A percentile compares a stretch with the other conserved stretches of the same genome.
phyloP scores from a whole-genome alignment of 768 basidiomycete species.

The Calvatia gigantea region DNA sequence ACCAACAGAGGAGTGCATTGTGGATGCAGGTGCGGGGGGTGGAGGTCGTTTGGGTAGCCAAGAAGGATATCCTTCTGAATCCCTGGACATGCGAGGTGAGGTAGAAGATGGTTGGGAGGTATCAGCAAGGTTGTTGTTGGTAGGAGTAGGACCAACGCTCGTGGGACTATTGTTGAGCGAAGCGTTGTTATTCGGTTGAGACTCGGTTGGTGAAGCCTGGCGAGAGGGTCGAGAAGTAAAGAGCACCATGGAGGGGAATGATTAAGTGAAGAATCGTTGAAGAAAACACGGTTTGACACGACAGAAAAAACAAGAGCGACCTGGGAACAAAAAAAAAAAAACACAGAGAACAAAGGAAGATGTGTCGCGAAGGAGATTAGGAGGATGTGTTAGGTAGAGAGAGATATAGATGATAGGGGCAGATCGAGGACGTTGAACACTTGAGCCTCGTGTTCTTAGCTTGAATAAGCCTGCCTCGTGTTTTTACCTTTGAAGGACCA shows the following conservation, averaged over 20 bases:
- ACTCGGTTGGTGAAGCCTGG: constrained; percentile 27
- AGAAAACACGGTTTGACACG: neutral
- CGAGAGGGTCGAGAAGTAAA: constrained; percentile 35
- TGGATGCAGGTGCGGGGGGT: constrained; percentile 72
- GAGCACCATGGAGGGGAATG: constrained; percentile 18
- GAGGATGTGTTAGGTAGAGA: neutral
- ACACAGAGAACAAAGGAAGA: neutral
- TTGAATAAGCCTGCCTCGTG: constrained; percentile 39
- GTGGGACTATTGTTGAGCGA: constrained; percentile 21
- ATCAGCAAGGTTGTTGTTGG: constrained; percentile 15
- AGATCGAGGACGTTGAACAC: constrained; percentile 22
- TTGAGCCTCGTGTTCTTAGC: constrained; percentile 45
- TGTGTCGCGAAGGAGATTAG: constrained; percentile 7
- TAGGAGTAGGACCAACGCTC: constrained; percentile 18
- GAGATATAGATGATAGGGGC: neutral
- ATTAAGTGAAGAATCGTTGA: neutral
- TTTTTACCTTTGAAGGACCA: constrained; percentile 22
- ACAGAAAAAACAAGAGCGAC: constrained; percentile 1
- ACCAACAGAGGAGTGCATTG: constrained; percentile 56
- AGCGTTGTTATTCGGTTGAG: constrained; percentile 21
- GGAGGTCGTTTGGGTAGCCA: constrained; percentile 82
- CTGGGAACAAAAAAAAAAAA: neutral
- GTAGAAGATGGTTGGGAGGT: constrained; percentile 27
- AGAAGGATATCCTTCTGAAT: constrained; percentile 73
- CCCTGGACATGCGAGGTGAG: constrained; percentile 30